Percentiles rank a stretch among this genome's conserved stretches.
These are phyloP conservation scores for Coriolopsis trogii DNA, from an alignment of 1,284 basidiomycete genomes.

Conservation along the genomic window DNA sequence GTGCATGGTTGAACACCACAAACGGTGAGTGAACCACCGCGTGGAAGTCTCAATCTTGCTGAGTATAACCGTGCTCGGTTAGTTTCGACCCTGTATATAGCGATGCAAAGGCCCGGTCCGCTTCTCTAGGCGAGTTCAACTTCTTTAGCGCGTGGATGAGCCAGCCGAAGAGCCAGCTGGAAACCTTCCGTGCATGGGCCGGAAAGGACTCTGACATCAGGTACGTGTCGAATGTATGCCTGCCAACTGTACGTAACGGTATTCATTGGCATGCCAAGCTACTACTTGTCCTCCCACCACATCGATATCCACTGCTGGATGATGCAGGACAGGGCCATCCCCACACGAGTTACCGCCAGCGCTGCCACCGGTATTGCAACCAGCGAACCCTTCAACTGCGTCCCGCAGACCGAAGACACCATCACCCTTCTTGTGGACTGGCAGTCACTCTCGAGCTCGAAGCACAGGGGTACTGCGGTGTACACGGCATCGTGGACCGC, in stretches of 20 bases:
- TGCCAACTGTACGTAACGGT: background rate
- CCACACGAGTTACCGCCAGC: slow-evolving; percentile 85
- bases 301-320: slow-evolving; percentile 94
- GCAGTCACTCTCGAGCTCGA: slow-evolving; percentile 73
- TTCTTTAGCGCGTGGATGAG: slow-evolving; percentile 94
- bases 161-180: slow-evolving; percentile 92
- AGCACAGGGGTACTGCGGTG: slow-evolving; percentile 78
- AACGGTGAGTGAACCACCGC: slow-evolving; percentile 57
- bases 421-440: slow-evolving; percentile 95
- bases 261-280: slow-evolving; percentile 45
- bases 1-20: slow-evolving; percentile 92
- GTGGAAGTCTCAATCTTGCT: background rate
- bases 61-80: background rate
- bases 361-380: slow-evolving; percentile 90
- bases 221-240: slow-evolving; percentile 35
- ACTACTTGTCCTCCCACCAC: slow-evolving; percentile 94
- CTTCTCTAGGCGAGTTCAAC: slow-evolving; percentile 86
- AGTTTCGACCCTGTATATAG: slow-evolving; percentile 93
- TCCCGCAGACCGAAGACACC: slow-evolving; percentile 87
- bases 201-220: slow-evolving; percentile 92
- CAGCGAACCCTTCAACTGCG: slow-evolving; percentile 83
- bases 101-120: slow-evolving; percentile 81
- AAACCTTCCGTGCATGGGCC: slow-evolving; percentile 94
- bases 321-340: slow-evolving; percentile 77
- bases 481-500: slow-evolving; percentile 94